Evolutionary conservation across 768 basidiomycete genomes (phyloP), one percentile per base, ranked within the genome.

Genomic region (Symmetrospora coprosmae): DNA sequence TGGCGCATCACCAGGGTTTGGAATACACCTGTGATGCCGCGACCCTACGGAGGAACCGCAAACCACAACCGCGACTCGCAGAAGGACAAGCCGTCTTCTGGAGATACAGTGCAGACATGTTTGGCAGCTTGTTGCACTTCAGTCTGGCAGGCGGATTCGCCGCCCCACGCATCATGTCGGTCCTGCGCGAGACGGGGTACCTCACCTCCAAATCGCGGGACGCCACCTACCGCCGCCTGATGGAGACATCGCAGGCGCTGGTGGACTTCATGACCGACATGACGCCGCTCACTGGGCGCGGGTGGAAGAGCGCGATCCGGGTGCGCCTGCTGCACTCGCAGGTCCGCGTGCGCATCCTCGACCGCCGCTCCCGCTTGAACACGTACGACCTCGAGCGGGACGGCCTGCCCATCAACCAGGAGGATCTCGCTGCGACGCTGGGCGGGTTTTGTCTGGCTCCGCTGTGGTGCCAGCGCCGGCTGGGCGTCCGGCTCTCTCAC

Each of bases 81-180:
- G 66, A 71, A 34, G 72, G 72, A 0, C 72, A 73, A 59, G 66
- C 67, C 2, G 69, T 73, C 9, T 71, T 72, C 52, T 73, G 71
- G 70, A 61, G 67, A 47, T 71, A 72, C 49, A 65, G 67, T 2
- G 50, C 63, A 0, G 66, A 67, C 39, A 72, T 73, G 61, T 70
- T 71, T 43, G 50, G 58, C 11, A 69, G 68, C 9, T 59, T 72
- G 13, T 56, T 70, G 45, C 71, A 73, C 48, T 71, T 70, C 64
- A 65, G 63, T 16, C 53, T 71, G 14, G 71, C 70, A 2, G 64
- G 65, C 50, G 34, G 71, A 2, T 72, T 72, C 60, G 67, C 68
- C 2, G 64, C 70, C 1, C 64, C 65, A 13, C 48, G 66, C 14
- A 59, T 71, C 9, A 63, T 69, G 31, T 60, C 66, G 9, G 69